These are phyloP conservation scores for Papiliotrema fonsecae DNA, from an alignment of 1,284 basidiomycete genomes.

Conservation along the genomic window DNA sequence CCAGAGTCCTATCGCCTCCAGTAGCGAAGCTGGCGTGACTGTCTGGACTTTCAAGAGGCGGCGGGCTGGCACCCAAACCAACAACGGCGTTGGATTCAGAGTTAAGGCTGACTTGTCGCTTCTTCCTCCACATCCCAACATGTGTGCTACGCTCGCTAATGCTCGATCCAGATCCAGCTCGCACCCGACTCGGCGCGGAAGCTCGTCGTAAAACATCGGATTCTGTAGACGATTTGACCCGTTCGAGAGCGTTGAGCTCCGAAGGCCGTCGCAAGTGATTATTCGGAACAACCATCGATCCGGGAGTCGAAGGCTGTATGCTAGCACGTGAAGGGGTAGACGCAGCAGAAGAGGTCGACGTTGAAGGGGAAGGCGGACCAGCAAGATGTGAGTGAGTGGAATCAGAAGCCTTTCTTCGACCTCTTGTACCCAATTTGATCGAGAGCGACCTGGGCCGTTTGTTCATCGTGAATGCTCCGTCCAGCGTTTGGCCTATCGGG, in stretches of 20 bases:
- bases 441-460: slow-evolving; percentile 30
- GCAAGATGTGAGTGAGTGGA: slow-evolving; percentile 2
- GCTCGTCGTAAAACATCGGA: slow-evolving; percentile 68
- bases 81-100: not conserved
- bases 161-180: slow-evolving; percentile 65
- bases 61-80: slow-evolving; percentile 1
- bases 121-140: slow-evolving; percentile 30
- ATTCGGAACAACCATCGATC: slow-evolving; percentile 28
- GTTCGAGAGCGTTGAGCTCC: slow-evolving; percentile 74
- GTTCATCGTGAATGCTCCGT: slow-evolving; percentile 12
- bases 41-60: slow-evolving; percentile 21
- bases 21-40: not conserved
- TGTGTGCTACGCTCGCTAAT: slow-evolving; percentile 56
- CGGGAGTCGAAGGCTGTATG: slow-evolving; percentile 63
- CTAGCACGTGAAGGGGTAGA: slow-evolving; percentile 80
- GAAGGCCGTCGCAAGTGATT: slow-evolving; percentile 73
- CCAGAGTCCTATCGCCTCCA: slow-evolving; percentile 66
- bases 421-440: slow-evolving; percentile 13
- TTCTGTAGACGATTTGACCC: slow-evolving; percentile 70
- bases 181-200: slow-evolving; percentile 78
- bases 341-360: slow-evolving; percentile 85
- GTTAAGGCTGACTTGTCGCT: slow-evolving; percentile 16
- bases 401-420: slow-evolving; percentile 20
- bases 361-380: slow-evolving; percentile 66
- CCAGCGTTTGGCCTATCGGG: slow-evolving; percentile 23